phyloP scores from a whole-genome alignment of 305 asterid species.

The Fraxinus paxiana region DNA sequence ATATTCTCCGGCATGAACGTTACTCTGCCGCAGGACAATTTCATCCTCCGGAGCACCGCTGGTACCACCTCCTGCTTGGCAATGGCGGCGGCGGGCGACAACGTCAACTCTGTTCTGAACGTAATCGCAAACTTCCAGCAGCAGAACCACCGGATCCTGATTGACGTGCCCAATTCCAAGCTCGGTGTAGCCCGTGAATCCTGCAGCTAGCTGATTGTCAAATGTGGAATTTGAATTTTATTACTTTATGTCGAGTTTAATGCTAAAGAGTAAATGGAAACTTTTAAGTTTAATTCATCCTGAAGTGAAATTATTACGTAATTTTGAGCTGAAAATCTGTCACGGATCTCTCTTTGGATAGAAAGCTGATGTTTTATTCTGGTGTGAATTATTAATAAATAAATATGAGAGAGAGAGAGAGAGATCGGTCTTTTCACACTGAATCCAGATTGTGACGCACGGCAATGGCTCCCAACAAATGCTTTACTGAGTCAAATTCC shows the following conservation, averaged over 20 bases:
- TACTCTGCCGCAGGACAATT: slow-evolving; percentile 76
- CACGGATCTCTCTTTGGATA: neutral
- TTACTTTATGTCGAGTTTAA: neutral
- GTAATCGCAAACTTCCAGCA: slow-evolving; percentile 92
- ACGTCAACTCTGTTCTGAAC: slow-evolving; percentile 66
- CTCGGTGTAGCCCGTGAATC: slow-evolving; percentile 82
- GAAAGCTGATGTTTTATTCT: neutral
- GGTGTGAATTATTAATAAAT: neutral
- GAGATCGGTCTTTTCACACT: neutral
- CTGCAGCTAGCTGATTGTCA: slow-evolving; percentile 39
- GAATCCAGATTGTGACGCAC: neutral
- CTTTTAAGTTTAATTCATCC: neutral
- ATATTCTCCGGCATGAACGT: slow-evolving; percentile 81
- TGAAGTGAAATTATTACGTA: neutral
- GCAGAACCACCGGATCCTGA: slow-evolving; percentile 87
- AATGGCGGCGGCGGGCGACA: slow-evolving; percentile 79
- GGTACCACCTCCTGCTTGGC: slow-evolving; percentile 77
- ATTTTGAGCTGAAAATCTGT: slow-evolving; percentile 1
- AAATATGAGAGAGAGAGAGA: too few species aligned
- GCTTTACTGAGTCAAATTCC: neutral
- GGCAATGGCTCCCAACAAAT: neutral
- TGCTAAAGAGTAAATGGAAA: neutral
- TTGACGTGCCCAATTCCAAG: slow-evolving; percentile 58
- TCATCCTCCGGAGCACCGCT: slow-evolving; percentile 67
- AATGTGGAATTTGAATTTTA: neutral